Evolutionary conservation across 2,329 filamentous ascomycete species (phyloP).

Genomic region (Colletotrichum sp.): DNA sequence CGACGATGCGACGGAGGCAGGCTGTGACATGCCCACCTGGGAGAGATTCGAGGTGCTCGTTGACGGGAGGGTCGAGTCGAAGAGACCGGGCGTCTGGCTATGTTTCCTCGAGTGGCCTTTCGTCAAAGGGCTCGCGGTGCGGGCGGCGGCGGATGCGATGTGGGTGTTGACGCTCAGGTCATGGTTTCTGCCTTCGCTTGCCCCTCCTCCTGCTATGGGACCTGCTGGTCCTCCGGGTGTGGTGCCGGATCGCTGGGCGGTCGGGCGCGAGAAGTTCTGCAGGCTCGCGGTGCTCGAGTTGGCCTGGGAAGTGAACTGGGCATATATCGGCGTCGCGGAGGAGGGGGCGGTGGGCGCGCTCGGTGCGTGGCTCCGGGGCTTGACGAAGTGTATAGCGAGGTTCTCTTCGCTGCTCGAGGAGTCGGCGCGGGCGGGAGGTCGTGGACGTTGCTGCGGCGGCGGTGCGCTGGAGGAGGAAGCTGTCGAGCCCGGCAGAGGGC

Average conservation of each 20-base stretch:
- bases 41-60: conserved; percentile 61
- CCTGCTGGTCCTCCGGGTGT: conserved; percentile 4
- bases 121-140: conserved; percentile 30
- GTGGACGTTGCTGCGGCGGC: conserved; percentile 33
- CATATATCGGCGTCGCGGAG: conserved; percentile 43
- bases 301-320: conserved; percentile 50
- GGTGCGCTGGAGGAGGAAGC: conserved; percentile 28
- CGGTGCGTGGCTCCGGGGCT: conserved; percentile 38
- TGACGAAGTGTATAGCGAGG: conserved; percentile 48
- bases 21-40: conserved; percentile 51
- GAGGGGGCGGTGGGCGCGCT: conserved; percentile 19
- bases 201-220: not conserved
- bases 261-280: conserved; percentile 66
- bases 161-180: conserved; percentile 1
- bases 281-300: conserved; percentile 54
- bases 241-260: conserved; percentile 30
- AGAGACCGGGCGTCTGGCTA: conserved; percentile 77
- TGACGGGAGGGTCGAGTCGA: conserved; percentile 75
- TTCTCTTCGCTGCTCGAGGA: conserved; percentile 51
- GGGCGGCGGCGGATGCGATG: conserved; percentile 30
- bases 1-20: conserved; percentile 41
- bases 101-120: conserved; percentile 65
- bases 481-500: conserved; percentile 47
- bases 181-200: not conserved
- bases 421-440: conserved; percentile 44